Evolutionary conservation across 495 filamentous ascomycete species (phyloP), one percentile per base, ranked within the genome.

Genomic region (Hypomontagnella monticulosa): DNA sequence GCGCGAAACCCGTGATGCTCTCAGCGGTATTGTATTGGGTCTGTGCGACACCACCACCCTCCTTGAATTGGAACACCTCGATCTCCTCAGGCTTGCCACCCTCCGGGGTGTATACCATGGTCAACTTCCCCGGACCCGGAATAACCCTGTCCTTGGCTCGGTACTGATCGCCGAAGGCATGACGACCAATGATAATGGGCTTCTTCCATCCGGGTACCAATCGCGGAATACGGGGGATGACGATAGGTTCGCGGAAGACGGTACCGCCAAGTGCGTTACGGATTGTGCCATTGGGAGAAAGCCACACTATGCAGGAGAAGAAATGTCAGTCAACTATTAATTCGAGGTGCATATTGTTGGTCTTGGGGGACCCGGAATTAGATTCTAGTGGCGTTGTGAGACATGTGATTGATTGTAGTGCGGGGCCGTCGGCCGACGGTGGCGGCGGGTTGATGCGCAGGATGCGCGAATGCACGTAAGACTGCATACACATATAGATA

Each of bases 81-180:
- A 97, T 87, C 70, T 85, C 83, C 81, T 97, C 87, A 30, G 93
- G 89, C 84, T 93, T 75, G 61, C 95, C 93, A 23, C 88, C 89
- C 57, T 78, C 75, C 49, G 94, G 95, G 52, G 93, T 98, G 83
- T 88, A 99, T 63, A 97, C 91, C 84, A 99, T 91, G 83, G 90
- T 88, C 54, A 99, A 85, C 65, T 90, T 96, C 65, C 95, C 95
- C 38, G 89, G 86, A 32, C 91, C 91, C 33, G 86, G 83, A 64
- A 89, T 86, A 27, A 98, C 91, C 57, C 84, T 78, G 83, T 99
- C 95, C 76, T 93, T 93, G 57, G 95, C 95, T 52, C 93, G 89
- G 85, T 99, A 99, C 83, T 99, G 95, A 80, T 99, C 95, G 70
- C 95, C 95, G 76, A 97, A 97, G 61, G 95, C 95, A 81, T 99